A percentile compares a stretch with the other conserved stretches of the same genome.
phyloP scores from a whole-genome alignment of 164 flowering plant genomes.

The Platanus orientalis region DNA sequence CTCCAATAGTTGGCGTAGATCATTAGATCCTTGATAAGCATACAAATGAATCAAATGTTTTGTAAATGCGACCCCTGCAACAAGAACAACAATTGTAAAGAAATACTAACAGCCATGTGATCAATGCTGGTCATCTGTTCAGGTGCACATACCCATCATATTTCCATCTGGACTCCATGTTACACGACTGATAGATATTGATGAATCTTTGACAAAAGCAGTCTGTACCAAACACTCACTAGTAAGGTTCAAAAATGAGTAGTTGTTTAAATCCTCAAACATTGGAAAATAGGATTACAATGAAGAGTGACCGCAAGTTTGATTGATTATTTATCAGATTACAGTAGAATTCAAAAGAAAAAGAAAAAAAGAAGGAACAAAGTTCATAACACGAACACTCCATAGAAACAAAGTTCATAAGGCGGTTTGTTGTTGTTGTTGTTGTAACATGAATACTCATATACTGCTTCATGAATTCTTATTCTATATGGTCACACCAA shows the following conservation, averaged over 20 bases:
- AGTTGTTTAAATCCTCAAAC: neutral
- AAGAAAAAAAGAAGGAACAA: too few species aligned
- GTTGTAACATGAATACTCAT: neutral
- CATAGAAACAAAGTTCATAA: too few species aligned
- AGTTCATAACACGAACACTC: too few species aligned
- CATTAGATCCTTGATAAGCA: slow-evolving; percentile 56
- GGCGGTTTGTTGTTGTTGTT: too few species aligned
- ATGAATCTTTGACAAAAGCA: slow-evolving; percentile 47
- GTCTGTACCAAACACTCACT: slow-evolving; percentile 43
- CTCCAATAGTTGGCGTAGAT: slow-evolving; percentile 67
- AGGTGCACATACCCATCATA: slow-evolving; percentile 50
- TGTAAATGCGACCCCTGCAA: slow-evolving; percentile 72
- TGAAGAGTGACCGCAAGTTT: too few species aligned
- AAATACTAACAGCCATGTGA: slow-evolving; percentile 7
- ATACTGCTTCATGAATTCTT: neutral
- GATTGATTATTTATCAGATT: too few species aligned
- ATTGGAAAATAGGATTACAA: neutral
- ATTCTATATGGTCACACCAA: neutral
- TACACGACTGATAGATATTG: slow-evolving; percentile 66
- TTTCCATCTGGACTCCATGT: slow-evolving; percentile 89
- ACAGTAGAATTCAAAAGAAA: too few species aligned
- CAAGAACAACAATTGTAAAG: slow-evolving; percentile 18
- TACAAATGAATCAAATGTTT: slow-evolving; percentile 79
- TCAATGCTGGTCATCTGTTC: neutral
- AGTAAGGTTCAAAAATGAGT: neutral